These are phyloP conservation scores for Pelargonium cotyledonis DNA, from an alignment of 441 rosid genomes.

Conservation along the genomic window DNA sequence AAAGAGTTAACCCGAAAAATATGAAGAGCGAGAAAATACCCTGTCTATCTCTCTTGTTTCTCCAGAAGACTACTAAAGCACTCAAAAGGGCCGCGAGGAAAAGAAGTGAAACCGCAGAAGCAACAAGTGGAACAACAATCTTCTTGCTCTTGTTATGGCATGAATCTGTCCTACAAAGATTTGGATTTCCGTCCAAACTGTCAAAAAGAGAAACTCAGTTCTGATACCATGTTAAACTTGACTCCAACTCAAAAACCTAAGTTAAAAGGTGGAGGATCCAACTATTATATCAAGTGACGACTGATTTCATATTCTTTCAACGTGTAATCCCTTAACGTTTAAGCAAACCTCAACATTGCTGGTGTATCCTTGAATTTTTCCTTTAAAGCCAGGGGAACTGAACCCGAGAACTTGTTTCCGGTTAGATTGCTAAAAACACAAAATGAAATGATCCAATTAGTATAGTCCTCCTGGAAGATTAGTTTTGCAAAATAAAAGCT, in stretches of 20 bases:
- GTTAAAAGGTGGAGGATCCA: no score
- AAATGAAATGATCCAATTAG: not conserved
- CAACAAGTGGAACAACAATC: not conserved
- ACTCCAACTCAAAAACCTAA: no score
- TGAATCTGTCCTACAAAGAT: constrained; percentile 2
- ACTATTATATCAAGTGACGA: no score
- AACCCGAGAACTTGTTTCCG: constrained; percentile 16
- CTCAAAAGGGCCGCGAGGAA: not conserved
- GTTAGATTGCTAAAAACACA: constrained; percentile 13
- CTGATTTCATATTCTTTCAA: no score
- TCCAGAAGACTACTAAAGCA: not conserved
- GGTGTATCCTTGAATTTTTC: constrained; percentile 14
- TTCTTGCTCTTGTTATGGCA: not conserved
- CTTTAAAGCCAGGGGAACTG: constrained; percentile 14
- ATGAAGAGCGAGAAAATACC: no score
- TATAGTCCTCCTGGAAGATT: not conserved
- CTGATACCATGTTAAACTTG: not conserved
- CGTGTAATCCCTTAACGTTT: not conserved
- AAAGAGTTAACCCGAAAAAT: no score
- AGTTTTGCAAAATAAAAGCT: no score
- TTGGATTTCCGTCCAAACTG: constrained; percentile 21
- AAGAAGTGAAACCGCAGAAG: not conserved
- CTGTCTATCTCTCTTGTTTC: not conserved
- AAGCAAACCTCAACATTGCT: constrained; percentile 19
- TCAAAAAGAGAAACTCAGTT: not conserved